phyloP scores from a whole-genome alignment of 2,329 filamentous ascomycete species.

The Xylariaceae sp. region DNA sequence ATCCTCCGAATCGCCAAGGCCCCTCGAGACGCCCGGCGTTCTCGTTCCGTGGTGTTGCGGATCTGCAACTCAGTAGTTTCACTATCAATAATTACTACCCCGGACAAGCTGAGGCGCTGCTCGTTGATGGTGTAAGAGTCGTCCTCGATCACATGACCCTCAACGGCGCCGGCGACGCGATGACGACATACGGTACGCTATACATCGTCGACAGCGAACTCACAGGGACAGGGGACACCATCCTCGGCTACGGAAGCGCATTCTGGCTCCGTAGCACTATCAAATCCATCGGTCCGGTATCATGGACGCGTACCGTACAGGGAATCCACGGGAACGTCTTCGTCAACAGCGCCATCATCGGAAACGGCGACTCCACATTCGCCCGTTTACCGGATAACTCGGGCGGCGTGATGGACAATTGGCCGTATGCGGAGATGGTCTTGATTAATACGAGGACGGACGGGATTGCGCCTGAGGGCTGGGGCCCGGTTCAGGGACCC shows the following conservation, averaged over 20 bases:
- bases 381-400: constrained; percentile 15
- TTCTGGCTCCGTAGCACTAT: constrained; percentile 12
- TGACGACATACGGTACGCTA: constrained; percentile 14
- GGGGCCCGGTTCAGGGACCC: constrained; percentile 14
- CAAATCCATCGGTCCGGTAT: constrained; percentile 10
- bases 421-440: constrained; percentile 17
- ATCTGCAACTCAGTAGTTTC: constrained; percentile 13
- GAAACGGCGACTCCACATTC: constrained; percentile 7
- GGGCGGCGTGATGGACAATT: constrained; percentile 15
- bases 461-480: constrained; percentile 10
- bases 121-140: constrained; percentile 7
- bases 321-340: constrained; percentile 16
- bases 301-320: constrained; percentile 16
- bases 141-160: constrained; percentile 11
- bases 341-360: constrained; percentile 13
- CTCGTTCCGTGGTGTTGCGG: constrained; percentile 13
- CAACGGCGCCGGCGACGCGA: constrained; percentile 12
- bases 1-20: constrained; percentile 15
- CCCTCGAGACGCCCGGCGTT: constrained; percentile 13
- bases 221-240: constrained; percentile 11
- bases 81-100: constrained; percentile 13
- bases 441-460: constrained; percentile 12
- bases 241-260: constrained; percentile 14
- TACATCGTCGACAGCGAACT: constrained; percentile 10
- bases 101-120: constrained; percentile 11